Evolutionary conservation across 2,329 filamentous ascomycete genomes (phyloP), one percentile per base, ranked within the genome.

Genomic region (Venturia carpophila): DNA sequence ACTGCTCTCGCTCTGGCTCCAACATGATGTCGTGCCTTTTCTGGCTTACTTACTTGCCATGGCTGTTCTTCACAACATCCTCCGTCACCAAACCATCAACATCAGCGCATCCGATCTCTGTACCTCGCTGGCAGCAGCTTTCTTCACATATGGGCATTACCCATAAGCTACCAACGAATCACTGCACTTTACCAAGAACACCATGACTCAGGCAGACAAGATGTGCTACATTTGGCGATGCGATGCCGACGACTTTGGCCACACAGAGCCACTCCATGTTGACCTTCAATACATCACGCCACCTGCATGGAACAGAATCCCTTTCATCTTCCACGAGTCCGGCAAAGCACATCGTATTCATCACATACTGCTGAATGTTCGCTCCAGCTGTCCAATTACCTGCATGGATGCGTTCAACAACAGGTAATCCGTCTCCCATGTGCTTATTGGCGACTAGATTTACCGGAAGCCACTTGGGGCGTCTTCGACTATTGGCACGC

Each of bases 141-240:
- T 41, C 39, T 41, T 11, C 39, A 15, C 10, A 41, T 41, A 41
- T 41, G 10, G 15, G 4, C 15, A 41, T 41, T 15, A 2, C 10
- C 4, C 15, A 11, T 15, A 15, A 11, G 39, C 10, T 41, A 41
- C 15, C 39, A 10, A 41, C 39, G 39, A 41, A 41, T 15, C 15
- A 41, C 39, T 41, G 10, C 9, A 10, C 15, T 41, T 41, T 41
- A 15, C 39, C 39, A 10, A 41, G 4, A 11, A 41, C 39, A 5
- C 15, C 39, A 15, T 41, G 2, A 41, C 39, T 41, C 9, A 41
- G 10, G 47, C 21, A 52, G 47, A 52, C 21, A 52, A 17, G 11
- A 52, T 52, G 47, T 52, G 47, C 47, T 52, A 52, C 21, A 52
- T 52, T 15, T 52, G 47, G 47, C 47, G 47, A 52, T 52, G 47